Evolutionary conservation across 2,329 filamentous ascomycete genomes (phyloP).

Genomic region (Sporothrix curviconia): DNA sequence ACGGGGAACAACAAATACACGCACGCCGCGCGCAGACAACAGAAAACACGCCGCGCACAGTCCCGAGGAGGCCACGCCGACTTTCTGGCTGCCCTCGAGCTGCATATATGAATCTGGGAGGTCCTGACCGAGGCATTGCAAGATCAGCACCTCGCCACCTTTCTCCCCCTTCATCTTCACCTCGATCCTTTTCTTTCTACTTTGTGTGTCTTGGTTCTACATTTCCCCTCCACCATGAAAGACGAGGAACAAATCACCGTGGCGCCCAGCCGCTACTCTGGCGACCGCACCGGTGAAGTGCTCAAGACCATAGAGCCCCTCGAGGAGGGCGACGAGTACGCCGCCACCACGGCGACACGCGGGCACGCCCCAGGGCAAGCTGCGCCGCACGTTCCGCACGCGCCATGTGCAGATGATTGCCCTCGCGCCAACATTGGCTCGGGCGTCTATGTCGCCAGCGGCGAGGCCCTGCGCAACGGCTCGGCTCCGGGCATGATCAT

Average conservation of each 20-base stretch:
- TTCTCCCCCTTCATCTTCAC: too few relatives aligned
- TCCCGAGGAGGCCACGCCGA: too few relatives aligned
- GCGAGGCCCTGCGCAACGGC: slow-evolving; percentile 47
- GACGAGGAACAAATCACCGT: slow-evolving; percentile 13
- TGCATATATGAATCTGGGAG: too few relatives aligned
- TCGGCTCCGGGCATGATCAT: slow-evolving; percentile 42
- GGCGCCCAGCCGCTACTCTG: slow-evolving; percentile 10
- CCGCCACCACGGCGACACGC: slow-evolving; percentile 3
- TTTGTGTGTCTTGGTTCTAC: not conserved
- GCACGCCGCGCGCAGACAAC: too few relatives aligned
- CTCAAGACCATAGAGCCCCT: slow-evolving; percentile 1
- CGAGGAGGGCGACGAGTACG: slow-evolving; percentile 16
- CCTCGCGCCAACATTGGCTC: slow-evolving; percentile 18
- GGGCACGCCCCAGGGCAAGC: slow-evolving; percentile 4
- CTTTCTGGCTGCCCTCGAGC: too few relatives aligned
- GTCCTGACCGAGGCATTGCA: too few relatives aligned
- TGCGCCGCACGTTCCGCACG: slow-evolving; percentile 12
- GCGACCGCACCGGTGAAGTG: slow-evolving; percentile 13
- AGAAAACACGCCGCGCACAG: too few relatives aligned
- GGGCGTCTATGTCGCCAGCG: slow-evolving; percentile 15
- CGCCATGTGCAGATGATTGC: slow-evolving; percentile 20
- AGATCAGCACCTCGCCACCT: too few relatives aligned
- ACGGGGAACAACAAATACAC: too few relatives aligned
- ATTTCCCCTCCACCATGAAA: not conserved
- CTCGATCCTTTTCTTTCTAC: not conserved